Conservation (phyloP, 106 monocot genomes). For the Chionographis japonica region DNA sequence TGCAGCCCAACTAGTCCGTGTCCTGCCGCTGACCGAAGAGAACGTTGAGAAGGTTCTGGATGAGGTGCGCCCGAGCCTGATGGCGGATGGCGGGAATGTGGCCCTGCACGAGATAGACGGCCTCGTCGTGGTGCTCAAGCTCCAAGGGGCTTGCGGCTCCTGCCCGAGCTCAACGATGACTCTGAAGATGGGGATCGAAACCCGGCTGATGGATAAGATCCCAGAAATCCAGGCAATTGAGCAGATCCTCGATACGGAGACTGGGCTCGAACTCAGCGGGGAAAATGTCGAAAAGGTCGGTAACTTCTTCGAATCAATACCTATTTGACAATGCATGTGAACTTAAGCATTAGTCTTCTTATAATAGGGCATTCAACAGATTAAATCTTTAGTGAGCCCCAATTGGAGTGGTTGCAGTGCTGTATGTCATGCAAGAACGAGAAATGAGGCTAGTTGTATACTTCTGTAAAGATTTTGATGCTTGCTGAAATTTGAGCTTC, state of each 20-base stretch:
- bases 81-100: conserved; percentile 97
- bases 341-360: too few species aligned
- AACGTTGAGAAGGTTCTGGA: conserved; percentile 89
- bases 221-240: conserved; percentile 79
- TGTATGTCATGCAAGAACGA: too few species aligned
- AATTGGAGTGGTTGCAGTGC: too few species aligned
- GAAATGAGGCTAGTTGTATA: too few species aligned
- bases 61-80: conserved; percentile 83
- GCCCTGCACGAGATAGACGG: conserved; percentile 94
- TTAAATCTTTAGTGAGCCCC: too few species aligned
- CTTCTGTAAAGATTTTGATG: too few species aligned
- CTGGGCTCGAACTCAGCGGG: conserved; percentile 82
- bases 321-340: too few species aligned
- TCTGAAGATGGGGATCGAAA: conserved; percentile 90
- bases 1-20: conserved; percentile 28
- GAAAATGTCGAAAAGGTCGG: conserved; percentile 94
- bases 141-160: conserved; percentile 93
- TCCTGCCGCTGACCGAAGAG: conserved; percentile 90
- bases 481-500: too few species aligned
- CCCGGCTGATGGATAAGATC: conserved; percentile 89
- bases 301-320: neutral
- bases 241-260: conserved; percentile 83
- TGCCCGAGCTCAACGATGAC: conserved; percentile 98
- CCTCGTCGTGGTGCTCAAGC: conserved; percentile 85
- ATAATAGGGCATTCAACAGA: too few species aligned